Conservation (phyloP, 2,329 filamentous ascomycete species). For the Sporothrix curviconia region DNA sequence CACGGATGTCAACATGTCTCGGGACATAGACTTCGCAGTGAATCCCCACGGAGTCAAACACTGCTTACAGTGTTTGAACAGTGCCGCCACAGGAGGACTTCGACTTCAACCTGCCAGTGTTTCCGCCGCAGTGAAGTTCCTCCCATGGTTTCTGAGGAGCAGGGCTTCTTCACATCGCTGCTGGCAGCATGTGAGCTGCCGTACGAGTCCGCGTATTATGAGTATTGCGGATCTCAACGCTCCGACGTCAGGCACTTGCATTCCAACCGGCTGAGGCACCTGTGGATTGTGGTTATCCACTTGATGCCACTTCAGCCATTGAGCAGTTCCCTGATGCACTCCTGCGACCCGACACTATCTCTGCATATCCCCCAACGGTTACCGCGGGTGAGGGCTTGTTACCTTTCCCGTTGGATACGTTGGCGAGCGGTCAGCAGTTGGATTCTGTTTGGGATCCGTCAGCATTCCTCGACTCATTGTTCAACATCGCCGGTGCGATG, state of each 20-base stretch:
- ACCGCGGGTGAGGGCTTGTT: not conserved
- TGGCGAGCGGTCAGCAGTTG: not conserved
- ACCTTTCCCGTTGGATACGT: not conserved
- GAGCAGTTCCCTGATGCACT: not conserved
- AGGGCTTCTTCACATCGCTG: not conserved
- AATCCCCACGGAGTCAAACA: not conserved
- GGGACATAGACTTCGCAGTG: no score
- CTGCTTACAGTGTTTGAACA: not conserved
- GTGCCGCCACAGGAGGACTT: not conserved
- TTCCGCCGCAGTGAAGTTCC: not conserved
- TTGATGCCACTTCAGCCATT: not conserved
- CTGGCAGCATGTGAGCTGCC: not conserved
- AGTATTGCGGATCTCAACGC: not conserved
- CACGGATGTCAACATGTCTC: not conserved
- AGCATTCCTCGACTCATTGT: not conserved
- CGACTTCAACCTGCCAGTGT: not conserved
- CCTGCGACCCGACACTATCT: not conserved
- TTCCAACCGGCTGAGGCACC: not conserved
- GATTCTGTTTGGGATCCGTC: not conserved
- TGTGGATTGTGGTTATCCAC: not conserved
- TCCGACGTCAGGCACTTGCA: not conserved
- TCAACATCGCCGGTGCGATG: not conserved
- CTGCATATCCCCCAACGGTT: not conserved
- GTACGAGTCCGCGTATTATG: not conserved
- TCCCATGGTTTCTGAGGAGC: not conserved